phyloP scores from a whole-genome alignment of 306 rosid genomes.

The Cucumis hystrix region DNA sequence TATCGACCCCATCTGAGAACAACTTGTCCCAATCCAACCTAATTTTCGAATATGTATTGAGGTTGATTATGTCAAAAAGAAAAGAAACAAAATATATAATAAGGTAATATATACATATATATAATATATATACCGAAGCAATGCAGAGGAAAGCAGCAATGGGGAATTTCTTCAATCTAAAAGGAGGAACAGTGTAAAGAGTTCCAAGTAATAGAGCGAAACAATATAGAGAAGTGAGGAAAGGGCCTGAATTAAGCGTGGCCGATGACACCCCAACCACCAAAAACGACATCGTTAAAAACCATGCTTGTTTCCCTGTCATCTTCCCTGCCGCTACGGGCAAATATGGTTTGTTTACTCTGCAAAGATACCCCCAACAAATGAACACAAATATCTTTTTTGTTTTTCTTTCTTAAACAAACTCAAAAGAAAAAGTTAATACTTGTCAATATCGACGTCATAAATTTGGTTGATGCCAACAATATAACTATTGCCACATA shows the following conservation, averaged over 20 bases:
- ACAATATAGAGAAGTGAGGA: conserved; percentile 58
- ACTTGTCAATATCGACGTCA: conserved; percentile 86
- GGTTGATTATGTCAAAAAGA: not conserved
- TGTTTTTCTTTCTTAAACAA: too few species aligned
- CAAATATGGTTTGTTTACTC: conserved; percentile 91
- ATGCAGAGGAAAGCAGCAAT: conserved; percentile 90
- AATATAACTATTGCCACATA: conserved; percentile 84
- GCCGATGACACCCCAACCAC: conserved; percentile 47
- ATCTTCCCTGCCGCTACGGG: conserved; percentile 96
- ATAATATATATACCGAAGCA: conserved; percentile 44
- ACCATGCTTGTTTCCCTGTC: conserved; percentile 75
- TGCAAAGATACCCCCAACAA: not conserved
- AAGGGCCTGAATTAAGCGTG: conserved; percentile 71
- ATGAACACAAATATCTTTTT: too few species aligned
- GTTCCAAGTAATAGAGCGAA: conserved; percentile 86
- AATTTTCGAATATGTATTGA: too few species aligned
- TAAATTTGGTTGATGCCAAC: conserved; percentile 97
- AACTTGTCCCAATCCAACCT: too few species aligned
- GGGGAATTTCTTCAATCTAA: conserved; percentile 85
- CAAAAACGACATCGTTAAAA: conserved; percentile 62
- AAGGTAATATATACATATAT: not conserved
- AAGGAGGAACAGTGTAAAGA: conserved; percentile 83
- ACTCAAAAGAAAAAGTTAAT: not conserved
- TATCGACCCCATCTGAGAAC: too few species aligned
- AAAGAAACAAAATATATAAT: not conserved